These are phyloP conservation scores for Austroboletus eburneus DNA, from an alignment of 768 basidiomycete genomes.

Conservation along the genomic window DNA sequence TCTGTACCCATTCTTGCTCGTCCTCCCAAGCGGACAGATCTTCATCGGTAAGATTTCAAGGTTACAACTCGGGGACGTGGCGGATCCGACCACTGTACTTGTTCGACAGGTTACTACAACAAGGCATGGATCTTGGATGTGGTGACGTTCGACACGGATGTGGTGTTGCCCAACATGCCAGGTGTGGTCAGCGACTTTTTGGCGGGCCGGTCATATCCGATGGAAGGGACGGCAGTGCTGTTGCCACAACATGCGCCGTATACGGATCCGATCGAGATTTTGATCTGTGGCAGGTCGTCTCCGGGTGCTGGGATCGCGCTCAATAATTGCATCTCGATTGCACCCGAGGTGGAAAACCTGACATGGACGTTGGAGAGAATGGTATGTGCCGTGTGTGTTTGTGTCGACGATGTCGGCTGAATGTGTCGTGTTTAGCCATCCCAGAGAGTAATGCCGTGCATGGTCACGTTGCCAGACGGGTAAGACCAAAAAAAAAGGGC, in stretches of 20 bases:
- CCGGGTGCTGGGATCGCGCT: slow-evolving; percentile 45
- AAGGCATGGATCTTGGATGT: slow-evolving; percentile 75
- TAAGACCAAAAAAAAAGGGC: too few relatives aligned
- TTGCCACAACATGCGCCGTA: slow-evolving; percentile 72
- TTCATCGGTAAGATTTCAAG: slow-evolving; percentile 53
- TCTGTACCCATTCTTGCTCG: slow-evolving; percentile 71
- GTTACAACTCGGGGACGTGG: not conserved
- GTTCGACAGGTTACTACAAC: slow-evolving; percentile 69
- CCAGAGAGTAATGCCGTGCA: slow-evolving; percentile 72
- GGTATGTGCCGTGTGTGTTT: slow-evolving; percentile 40
- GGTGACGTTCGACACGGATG: slow-evolving; percentile 56
- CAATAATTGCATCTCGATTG: slow-evolving; percentile 69
- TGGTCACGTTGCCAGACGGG: slow-evolving; percentile 56
- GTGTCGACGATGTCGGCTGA: not conserved
- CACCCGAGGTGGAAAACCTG: slow-evolving; percentile 58
- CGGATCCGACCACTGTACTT: too few relatives aligned
- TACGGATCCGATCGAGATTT: slow-evolving; percentile 61
- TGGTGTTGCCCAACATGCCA: slow-evolving; percentile 65
- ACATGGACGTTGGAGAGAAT: slow-evolving; percentile 76
- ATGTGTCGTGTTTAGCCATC: slow-evolving; percentile 44
- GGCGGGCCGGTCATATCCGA: slow-evolving; percentile 74
- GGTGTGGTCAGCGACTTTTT: slow-evolving; percentile 68
- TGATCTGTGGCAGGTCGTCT: slow-evolving; percentile 77
- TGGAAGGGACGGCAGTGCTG: slow-evolving; percentile 67
- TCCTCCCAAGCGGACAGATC: slow-evolving; percentile 64